A percentile compares a stretch with the other conserved stretches of the same genome.
These are phyloP conservation scores for Cylindrotheca closterium DNA, from an alignment of 108 stramenopile genomes.

Conservation along the genomic window DNA sequence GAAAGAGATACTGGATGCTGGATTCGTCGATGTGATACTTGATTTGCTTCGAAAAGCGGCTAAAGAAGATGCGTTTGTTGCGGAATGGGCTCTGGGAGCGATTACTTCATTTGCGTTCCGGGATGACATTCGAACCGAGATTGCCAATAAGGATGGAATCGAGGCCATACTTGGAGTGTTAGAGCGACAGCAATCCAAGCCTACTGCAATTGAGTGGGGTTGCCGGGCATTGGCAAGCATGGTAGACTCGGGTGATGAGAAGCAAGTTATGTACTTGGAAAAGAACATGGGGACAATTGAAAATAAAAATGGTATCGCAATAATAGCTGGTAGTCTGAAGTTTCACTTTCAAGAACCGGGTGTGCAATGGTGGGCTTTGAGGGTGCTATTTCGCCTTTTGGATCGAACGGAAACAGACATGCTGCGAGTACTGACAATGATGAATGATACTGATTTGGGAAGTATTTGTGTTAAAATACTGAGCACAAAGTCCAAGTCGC, in stretches of 20 bases:
- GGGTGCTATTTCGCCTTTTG: conserved; percentile 25
- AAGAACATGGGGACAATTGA: conserved; percentile 23
- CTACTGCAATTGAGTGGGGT: conserved; percentile 40
- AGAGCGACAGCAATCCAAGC: conserved; percentile 10
- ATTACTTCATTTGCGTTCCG: conserved; percentile 19
- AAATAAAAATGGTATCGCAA: conserved; percentile 19
- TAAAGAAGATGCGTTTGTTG: conserved; percentile 22
- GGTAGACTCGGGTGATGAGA: background rate
- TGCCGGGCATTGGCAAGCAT: conserved; percentile 26
- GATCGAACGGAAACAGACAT: conserved; percentile 3
- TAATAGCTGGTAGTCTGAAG: conserved; percentile 21
- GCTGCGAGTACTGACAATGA: background rate
- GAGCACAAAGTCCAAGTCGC: background rate
- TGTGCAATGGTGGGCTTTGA: conserved; percentile 29
- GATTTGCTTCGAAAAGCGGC: conserved; percentile 11
- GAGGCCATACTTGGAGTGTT: conserved; percentile 20
- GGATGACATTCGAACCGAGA: conserved; percentile 8
- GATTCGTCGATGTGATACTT: conserved; percentile 20
- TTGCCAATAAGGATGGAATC: conserved; percentile 24
- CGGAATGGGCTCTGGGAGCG: conserved; percentile 34
- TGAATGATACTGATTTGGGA: conserved; percentile 15
- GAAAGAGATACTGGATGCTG: conserved; percentile 12
- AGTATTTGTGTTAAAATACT: conserved; percentile 9
- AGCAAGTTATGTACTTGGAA: background rate
- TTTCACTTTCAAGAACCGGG: conserved; percentile 13